Evolutionary conservation across 306 rosid genomes (phyloP).

Genomic region (Lathyrus tuberosus): DNA sequence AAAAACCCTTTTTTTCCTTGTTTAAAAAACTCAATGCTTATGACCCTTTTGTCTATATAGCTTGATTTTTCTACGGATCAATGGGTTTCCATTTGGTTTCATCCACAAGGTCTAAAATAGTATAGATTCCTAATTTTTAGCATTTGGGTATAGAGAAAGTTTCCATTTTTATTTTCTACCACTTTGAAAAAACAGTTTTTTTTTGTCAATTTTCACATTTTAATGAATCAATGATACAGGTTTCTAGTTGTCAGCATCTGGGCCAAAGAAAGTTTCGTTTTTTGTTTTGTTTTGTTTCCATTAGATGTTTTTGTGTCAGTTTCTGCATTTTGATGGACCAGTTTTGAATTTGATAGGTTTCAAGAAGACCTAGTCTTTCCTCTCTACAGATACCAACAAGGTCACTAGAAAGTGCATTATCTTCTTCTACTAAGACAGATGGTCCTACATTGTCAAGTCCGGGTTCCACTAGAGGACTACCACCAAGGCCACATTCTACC

Average conservation of each 20-base stretch:
- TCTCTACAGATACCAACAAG: slow-evolving; percentile 71
- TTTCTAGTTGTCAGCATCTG: slow-evolving; percentile 26
- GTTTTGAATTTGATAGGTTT: slow-evolving; percentile 32
- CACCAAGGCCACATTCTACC: slow-evolving; percentile 71
- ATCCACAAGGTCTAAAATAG: neutral
- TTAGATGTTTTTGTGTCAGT: neutral
- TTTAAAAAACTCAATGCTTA: slow-evolving; percentile 21
- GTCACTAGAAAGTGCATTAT: slow-evolving; percentile 62
- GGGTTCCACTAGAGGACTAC: slow-evolving; percentile 67
- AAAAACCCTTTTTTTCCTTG: neutral
- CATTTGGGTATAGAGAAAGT: slow-evolving; percentile 17
- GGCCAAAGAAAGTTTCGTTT: slow-evolving; percentile 13
- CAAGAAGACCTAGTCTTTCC: slow-evolving; percentile 60
- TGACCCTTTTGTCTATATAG: slow-evolving; percentile 13
- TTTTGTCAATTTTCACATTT: neutral
- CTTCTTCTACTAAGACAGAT: slow-evolving; percentile 56
- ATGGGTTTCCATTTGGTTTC: slow-evolving; percentile 25
- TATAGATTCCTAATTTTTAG: slow-evolving; percentile 22
- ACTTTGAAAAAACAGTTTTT: neutral
- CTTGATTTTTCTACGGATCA: slow-evolving; percentile 30
- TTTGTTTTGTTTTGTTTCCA: neutral
- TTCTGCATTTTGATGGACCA: slow-evolving; percentile 8
- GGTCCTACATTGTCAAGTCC: slow-evolving; percentile 53
- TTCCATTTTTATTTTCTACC: slow-evolving; percentile 27
- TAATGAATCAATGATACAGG: neutral